Conservation (phyloP, 768 basidiomycete species). For the Rhizopogon sp. region DNA sequence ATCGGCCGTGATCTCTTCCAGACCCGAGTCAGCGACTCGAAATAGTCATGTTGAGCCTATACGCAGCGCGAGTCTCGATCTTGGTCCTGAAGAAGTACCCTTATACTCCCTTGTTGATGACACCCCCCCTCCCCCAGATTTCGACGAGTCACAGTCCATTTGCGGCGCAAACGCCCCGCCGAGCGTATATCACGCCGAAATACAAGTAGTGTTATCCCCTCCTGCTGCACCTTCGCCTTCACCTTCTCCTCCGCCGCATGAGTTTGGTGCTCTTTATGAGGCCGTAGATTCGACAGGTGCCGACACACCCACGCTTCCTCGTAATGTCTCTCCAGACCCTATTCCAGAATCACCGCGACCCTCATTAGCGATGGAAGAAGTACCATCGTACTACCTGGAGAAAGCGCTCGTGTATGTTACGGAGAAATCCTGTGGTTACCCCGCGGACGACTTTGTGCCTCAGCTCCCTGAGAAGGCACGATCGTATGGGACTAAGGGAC, state of each 20-base stretch:
- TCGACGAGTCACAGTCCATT: constrained; percentile 10
- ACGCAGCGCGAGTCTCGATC: neutral
- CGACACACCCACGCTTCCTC: too few relatives aligned
- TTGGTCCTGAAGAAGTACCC: constrained; percentile 15
- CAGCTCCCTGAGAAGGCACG: neutral
- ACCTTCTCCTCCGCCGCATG: neutral
- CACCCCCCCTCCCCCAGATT: constrained; percentile 18
- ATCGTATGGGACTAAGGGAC: neutral
- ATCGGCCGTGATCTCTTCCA: neutral
- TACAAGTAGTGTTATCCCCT: neutral
- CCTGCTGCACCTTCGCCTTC: neutral
- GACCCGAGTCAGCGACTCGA: neutral
- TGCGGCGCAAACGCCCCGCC: neutral
- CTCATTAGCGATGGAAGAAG: neutral
- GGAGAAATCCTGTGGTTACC: neutral
- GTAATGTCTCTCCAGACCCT: neutral
- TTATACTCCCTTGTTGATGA: constrained; percentile 20
- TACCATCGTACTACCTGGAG: neutral
- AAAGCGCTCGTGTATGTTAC: neutral
- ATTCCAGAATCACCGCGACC: neutral
- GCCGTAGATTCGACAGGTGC: neutral
- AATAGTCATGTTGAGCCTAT: neutral
- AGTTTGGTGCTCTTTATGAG: neutral
- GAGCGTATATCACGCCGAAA: neutral
- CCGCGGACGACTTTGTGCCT: neutral